Base-by-base conservation (phyloP, 495 filamentous ascomycete species). In the Amphirosellinia nigrospora region DNA sequence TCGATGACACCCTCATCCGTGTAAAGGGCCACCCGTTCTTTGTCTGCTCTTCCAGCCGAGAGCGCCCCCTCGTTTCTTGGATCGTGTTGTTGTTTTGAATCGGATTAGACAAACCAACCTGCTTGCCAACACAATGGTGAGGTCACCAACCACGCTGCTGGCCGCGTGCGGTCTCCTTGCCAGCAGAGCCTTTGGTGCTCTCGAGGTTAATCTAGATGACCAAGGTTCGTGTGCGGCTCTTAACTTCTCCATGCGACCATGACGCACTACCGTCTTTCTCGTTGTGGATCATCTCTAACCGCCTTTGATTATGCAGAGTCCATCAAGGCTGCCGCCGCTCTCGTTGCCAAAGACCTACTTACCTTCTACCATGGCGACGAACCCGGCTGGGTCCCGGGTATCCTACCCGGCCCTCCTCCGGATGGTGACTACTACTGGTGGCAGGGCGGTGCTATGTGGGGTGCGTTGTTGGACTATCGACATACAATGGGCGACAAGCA, bases 371-470 rank as follows among this genome's bases (percentile, higher is more conserved):
- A 89, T 66, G 87, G 87, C 59, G 88, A 91, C 72, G 75, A 87
- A 64, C 80, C 86, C 4, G 89, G 86, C 46, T 80, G 81, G 56
- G 85, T 86, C 15, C 86, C 86, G 30, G 89, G 89, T 68, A 85
- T 90, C 61, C 77, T 91, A 28, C 81, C 83, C 19, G 79, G 77
- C 4, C 81, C 80, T 63, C 82, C 80, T 9, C 79, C 80, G 3
- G 78, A 82, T 53, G 77, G 77, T 41, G 77, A 79, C 9, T 93
- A 92, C 79, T 93, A 88, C 77, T 93, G 91, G 91, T 93, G 91
- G 91, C 90, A 92, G 75, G 88, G 86, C 50, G 85, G 88, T 56
- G 88, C 89, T 21, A 82, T 90, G 79, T 90, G 89, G 75, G 85
- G 85, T 76, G 79, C 86, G 13, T 74, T 90, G 77, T 82, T 91